phyloP scores from a whole-genome alignment of 2,329 filamentous ascomycete species.

The Drechslerella coelobrocha region DNA sequence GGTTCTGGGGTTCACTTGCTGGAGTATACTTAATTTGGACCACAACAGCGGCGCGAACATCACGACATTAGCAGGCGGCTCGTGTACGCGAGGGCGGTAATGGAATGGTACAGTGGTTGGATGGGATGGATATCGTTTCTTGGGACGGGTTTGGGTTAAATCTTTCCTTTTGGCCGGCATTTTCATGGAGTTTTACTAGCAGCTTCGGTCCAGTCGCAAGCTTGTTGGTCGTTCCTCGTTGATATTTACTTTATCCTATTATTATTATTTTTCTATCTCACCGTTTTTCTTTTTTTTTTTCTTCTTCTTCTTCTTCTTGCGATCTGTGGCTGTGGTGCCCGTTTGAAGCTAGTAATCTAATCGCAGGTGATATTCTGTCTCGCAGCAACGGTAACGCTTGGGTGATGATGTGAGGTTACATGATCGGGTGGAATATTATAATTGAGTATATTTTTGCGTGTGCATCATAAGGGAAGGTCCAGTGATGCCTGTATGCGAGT shows the following conservation, averaged over 20 bases:
- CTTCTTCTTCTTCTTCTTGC: not conserved
- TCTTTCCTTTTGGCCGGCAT: not conserved
- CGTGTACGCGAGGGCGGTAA: not conserved
- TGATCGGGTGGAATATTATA: no score
- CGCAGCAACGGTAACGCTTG: no score
- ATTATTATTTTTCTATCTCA: not conserved
- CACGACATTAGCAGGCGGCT: not conserved
- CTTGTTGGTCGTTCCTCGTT: not conserved
- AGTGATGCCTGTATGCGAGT: no score
- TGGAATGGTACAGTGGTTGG: not conserved
- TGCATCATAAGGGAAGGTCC: no score
- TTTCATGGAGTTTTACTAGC: slow-evolving; percentile 2
- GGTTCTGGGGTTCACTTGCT: no score
- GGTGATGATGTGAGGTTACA: not conserved
- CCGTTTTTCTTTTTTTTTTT: not conserved
- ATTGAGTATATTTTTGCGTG: no score
- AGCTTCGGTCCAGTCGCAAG: not conserved
- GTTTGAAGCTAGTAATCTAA: slow-evolving; percentile 1
- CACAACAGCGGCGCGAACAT: not conserved
- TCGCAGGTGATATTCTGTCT: not conserved
- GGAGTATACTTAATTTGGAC: not conserved
- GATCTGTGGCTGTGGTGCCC: not conserved
- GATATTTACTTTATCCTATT: not conserved
- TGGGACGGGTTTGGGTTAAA: not conserved
- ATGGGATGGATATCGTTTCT: not conserved